These are phyloP conservation scores for Cetradonia linearis DNA, from an alignment of 495 filamentous ascomycete species.

Conservation along the genomic window DNA sequence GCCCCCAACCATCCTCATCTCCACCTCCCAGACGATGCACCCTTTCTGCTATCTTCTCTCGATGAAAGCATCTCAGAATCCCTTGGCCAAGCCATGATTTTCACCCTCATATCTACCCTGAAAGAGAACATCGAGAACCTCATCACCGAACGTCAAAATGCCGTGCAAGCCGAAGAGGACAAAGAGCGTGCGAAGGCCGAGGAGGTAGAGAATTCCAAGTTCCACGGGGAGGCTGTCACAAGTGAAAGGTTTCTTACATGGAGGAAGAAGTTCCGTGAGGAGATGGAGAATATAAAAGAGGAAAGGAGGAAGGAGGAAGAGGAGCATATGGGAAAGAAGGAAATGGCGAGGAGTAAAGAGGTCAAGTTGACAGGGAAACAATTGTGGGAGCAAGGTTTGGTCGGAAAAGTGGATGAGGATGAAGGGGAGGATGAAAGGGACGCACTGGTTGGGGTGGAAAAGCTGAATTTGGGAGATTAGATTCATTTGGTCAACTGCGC, in stretches of 20 bases:
- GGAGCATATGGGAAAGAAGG: constrained; percentile 68
- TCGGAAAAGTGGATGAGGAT: constrained; percentile 51
- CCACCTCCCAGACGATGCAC: constrained; percentile 58
- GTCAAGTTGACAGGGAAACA: constrained; percentile 47
- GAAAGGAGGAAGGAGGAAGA: constrained; percentile 52
- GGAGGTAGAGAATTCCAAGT: constrained; percentile 90
- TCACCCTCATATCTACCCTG: constrained; percentile 72
- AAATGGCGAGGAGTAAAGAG: constrained; percentile 65
- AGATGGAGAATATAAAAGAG: constrained; percentile 65
- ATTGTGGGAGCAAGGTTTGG: constrained; percentile 46
- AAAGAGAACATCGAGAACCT: constrained; percentile 82
- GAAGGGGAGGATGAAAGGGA: constrained; percentile 19
- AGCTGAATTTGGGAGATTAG: constrained; percentile 9
- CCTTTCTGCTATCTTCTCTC: constrained; percentile 56
- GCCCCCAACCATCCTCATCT: constrained; percentile 54
- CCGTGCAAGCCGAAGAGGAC: constrained; percentile 51
- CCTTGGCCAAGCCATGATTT: constrained; percentile 96
- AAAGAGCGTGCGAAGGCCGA: constrained; percentile 59
- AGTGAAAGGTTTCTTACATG: constrained; percentile 74
- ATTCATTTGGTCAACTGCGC: not conserved
- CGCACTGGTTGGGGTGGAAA: constrained; percentile 8
- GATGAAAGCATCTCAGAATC: constrained; percentile 71
- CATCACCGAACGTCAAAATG: constrained; percentile 56
- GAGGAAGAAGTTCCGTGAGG: constrained; percentile 65
- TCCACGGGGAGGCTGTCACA: constrained; percentile 82